Evolutionary conservation across 345 rosid species (phyloP).

Genomic region (Syzygium jambos): DNA sequence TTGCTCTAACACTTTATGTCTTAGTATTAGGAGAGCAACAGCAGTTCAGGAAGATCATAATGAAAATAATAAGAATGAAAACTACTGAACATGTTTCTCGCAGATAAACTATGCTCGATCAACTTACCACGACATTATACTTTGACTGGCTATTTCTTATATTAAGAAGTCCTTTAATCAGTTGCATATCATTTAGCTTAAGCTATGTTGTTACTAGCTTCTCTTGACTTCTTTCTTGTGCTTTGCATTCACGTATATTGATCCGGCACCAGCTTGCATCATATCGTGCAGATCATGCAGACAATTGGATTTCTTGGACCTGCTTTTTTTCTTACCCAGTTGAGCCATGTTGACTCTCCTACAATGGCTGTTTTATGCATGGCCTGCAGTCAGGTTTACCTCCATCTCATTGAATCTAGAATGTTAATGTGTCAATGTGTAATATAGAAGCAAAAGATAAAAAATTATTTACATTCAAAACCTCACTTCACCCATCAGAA

Average conservation of each 20-base stretch:
- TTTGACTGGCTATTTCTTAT: background rate
- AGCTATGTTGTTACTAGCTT: background rate
- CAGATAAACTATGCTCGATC: background rate
- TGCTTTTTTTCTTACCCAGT: constrained; percentile 89
- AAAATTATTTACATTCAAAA: too few species aligned
- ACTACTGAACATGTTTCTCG: background rate
- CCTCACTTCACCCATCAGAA: background rate
- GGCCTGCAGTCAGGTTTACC: constrained; percentile 87
- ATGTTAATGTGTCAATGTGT: background rate
- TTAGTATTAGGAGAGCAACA: background rate
- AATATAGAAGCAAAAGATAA: background rate
- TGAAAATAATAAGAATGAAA: background rate
- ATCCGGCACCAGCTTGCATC: background rate
- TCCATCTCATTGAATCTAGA: background rate
- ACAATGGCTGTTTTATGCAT: constrained; percentile 74
- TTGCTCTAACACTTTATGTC: background rate
- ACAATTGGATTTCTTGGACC: constrained; percentile 94
- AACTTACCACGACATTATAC: background rate
- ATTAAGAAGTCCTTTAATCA: background rate
- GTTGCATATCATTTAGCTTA: background rate
- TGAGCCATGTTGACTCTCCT: constrained; percentile 87
- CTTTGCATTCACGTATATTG: background rate
- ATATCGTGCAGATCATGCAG: constrained; percentile 75
- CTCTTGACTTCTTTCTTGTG: background rate
- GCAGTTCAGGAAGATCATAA: background rate